Evolutionary conservation across 495 filamentous ascomycete genomes (phyloP), one percentile per base, ranked within the genome.

Genomic region (Penicillium lividum): DNA sequence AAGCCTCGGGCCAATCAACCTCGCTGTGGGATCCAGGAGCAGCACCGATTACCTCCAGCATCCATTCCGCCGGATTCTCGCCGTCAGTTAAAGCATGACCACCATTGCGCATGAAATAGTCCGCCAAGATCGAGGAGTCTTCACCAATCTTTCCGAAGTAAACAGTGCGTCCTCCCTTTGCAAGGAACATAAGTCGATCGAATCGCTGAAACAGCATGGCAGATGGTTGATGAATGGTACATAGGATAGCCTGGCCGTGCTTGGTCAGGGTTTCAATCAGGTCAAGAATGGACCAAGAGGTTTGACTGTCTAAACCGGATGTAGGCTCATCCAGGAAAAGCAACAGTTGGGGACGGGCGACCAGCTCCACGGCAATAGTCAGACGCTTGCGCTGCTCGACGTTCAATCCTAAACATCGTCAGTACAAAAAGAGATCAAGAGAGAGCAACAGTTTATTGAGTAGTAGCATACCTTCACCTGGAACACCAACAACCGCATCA

Each of bases 171-270:
- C 61, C 57, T 40, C 90, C 91, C 45, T 81, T 84, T 1, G 86
- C 84, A 27, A 96, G 76, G 75, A 96, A 92, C 9, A 94, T 73
- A 5, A 98, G 77, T 25, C 89, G 85, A 70, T 97, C 93, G 65
- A 97, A 98, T 55, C 90, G 83, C 65, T 95, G 88, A 76, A 98
- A 95, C 33, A 98, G 80, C 71, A 95, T 89, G 33, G 91, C 91
- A 0, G 88, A 92, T 3, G 92, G 92, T 68, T 98, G 93, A 72
- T 98, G 93, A 61, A 98, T 97, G 6, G 92, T 97, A 69, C 89
- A 94, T 5, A 97, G 83, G 64, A 97, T 86, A 16, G 92, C 91
- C 68, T 95, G 90, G 16, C 92, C 92, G 58, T 82, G 86, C 71
- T 90, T 86, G 48, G 92, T 90, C 36, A 97, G 79, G 68, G 92